Evolutionary conservation across 805 yeast species (phyloP).

Genomic region (Gaillardinia entomophila): DNA sequence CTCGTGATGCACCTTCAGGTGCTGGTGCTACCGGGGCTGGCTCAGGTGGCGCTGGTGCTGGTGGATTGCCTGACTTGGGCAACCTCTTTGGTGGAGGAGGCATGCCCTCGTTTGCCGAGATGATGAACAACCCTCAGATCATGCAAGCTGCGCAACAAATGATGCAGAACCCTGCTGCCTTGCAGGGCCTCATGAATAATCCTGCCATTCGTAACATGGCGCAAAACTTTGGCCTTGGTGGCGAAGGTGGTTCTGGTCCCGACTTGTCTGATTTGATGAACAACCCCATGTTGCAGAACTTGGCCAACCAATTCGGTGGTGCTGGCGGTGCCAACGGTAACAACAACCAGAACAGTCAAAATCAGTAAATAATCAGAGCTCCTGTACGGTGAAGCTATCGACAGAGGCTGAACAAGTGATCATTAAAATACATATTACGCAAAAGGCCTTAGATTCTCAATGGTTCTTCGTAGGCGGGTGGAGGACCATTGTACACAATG

Average conservation of each 20-base stretch:
- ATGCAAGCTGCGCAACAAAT: constrained; percentile 83
- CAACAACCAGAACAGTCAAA: neutral
- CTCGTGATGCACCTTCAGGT: constrained; percentile 26
- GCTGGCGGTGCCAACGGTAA: constrained; percentile 16
- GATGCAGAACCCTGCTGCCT: constrained; percentile 81
- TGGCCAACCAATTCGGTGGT: constrained; percentile 70
- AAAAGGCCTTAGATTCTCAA: constrained; percentile 23
- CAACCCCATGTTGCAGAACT: constrained; percentile 61
- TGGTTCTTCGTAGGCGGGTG: constrained; percentile 61
- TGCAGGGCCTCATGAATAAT: constrained; percentile 68
- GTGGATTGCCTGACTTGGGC: constrained; percentile 75
- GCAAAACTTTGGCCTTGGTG: constrained; percentile 63
- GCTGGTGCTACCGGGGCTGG: too few relatives aligned
- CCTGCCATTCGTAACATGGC: constrained; percentile 86
- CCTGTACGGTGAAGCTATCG: too few relatives aligned
- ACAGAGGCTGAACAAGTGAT: too few relatives aligned
- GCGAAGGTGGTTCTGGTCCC: constrained; percentile 29
- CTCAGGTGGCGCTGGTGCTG: constrained; percentile 36
- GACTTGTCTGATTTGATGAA: constrained; percentile 64
- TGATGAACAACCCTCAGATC: constrained; percentile 58
- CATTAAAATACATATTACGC: too few relatives aligned
- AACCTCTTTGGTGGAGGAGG: constrained; percentile 72
- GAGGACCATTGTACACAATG: constrained; percentile 51
- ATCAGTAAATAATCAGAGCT: neutral
- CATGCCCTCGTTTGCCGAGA: constrained; percentile 38